phyloP scores from a whole-genome alignment of 306 rosid genomes.

The Cicer bijugum region DNA sequence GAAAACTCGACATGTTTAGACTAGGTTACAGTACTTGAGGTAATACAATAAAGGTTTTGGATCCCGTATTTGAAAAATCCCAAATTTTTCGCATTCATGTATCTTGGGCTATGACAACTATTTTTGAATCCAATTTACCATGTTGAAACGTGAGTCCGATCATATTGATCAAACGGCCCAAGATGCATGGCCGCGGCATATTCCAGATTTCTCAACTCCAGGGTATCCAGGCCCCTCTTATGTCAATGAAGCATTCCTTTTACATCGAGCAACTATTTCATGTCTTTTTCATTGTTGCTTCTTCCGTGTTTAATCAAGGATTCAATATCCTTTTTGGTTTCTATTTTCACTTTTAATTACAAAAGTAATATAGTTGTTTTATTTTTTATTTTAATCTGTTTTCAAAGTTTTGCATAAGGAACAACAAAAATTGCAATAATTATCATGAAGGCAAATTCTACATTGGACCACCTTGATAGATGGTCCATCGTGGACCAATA shows the following conservation, averaged over 20 bases:
- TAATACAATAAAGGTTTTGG: not conserved
- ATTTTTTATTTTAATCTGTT: not conserved
- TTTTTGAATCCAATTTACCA: not conserved
- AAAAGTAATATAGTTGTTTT: not conserved
- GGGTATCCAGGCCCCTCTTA: not conserved
- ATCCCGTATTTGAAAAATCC: not conserved
- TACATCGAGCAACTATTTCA: not conserved
- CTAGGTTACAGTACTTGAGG: not conserved
- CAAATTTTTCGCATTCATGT: not conserved
- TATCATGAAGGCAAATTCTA: not conserved
- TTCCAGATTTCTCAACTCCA: not conserved
- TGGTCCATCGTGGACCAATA: too few species aligned
- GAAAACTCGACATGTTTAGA: constrained; percentile 35
- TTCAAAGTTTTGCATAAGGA: not conserved
- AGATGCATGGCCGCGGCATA: not conserved
- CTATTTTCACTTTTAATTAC: not conserved
- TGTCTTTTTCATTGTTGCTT: not conserved
- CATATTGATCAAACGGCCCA: not conserved
- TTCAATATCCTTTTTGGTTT: not conserved
- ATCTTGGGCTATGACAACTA: not conserved
- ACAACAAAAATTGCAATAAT: not conserved
- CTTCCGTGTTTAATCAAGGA: not conserved
- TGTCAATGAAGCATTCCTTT: constrained; percentile 8
- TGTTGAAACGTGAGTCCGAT: not conserved
- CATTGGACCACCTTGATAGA: too few species aligned